Base-by-base conservation (phyloP, 148 eudicot genomes). In the Mesembryanthemum crystallinum region DNA sequence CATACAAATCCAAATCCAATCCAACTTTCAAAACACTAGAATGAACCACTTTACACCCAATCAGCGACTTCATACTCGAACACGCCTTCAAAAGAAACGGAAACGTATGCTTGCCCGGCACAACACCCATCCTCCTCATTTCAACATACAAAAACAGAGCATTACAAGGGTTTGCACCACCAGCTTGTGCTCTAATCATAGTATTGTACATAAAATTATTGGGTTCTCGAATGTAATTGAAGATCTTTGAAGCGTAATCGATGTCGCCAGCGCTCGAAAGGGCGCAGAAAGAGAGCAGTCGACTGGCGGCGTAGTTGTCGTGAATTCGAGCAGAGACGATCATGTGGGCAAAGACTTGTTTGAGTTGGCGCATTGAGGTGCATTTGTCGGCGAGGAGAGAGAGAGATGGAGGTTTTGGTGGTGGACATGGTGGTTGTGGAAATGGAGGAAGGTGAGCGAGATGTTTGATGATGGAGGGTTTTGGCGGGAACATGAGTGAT, bases 151-250 rank as follows among this genome's bases (percentile, higher is more conserved):
- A 78, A n/a, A 42, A 76, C 63, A 91, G n/a, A 42, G 90, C 88
- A 33, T 78, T 73, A 8, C 7, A n/a, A 8, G 93, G 92, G 5
- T 75, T 77, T 55, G 66, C 29, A 47, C 82, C 73, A 63, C 77
- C 71, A 49, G 97, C 91, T 39, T 77, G 83, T 14, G 92, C 93
- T 80, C 93, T 83, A 23, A 91, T 88, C 77, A 91, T 72, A 0
- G 94, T 92, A 76, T 92, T 92, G 87, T 90, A 92, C 92, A 92
- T 92, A 62, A 90, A 90, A 20, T 83, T 76, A 67, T 86, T 90
- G 30, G 94, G 92, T 27, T 79, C 61, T 11, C 54, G 85, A 17
- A 85, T 81, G 65, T 47, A 47, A 18, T 62, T 70, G 39, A 92
- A 87, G 32, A 92, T 70, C 67, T 79, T 90, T 62, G 84, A 58